Conservation (phyloP, 768 basidiomycete species). For the Punctularia strigosozonata region DNA sequence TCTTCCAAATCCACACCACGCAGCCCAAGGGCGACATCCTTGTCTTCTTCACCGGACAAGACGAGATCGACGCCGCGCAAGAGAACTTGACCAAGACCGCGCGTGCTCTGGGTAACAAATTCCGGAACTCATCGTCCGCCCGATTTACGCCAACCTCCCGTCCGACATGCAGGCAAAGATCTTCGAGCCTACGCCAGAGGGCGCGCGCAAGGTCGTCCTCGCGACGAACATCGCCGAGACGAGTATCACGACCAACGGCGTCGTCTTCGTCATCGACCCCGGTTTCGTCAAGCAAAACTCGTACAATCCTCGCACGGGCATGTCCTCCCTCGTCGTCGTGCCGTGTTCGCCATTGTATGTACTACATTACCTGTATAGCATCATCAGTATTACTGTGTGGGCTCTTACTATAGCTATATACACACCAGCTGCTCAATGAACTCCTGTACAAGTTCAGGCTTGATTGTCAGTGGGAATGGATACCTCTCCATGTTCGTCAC, state of each 20-base stretch:
- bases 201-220: constrained; percentile 92
- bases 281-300: constrained; percentile 99
- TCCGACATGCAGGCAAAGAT: constrained; percentile 99
- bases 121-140: constrained; percentile 86
- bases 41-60: constrained; percentile 97
- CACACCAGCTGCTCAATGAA: too few species aligned
- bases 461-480: too few species aligned
- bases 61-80: constrained; percentile 96
- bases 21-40: constrained; percentile 97
- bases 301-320: constrained; percentile 96
- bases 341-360: too few species aligned
- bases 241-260: constrained; percentile 97
- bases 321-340: constrained; percentile 93
- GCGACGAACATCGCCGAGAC: constrained; percentile 99
- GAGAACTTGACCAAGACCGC: constrained; percentile 95
- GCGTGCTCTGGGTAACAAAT: constrained; percentile 94
- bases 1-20: constrained; percentile 98
- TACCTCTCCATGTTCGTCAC: too few species aligned
- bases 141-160: constrained; percentile 98
- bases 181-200: constrained; percentile 96
- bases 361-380: too few species aligned
- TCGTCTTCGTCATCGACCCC: constrained; percentile 98
- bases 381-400: too few species aligned
- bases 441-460: too few species aligned
- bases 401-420: too few species aligned